A percentile compares a stretch with the other conserved stretches of the same genome.
Evolutionary conservation across 179 eudicot genomes (phyloP).

Genomic region (Amaranthus tricolor): DNA sequence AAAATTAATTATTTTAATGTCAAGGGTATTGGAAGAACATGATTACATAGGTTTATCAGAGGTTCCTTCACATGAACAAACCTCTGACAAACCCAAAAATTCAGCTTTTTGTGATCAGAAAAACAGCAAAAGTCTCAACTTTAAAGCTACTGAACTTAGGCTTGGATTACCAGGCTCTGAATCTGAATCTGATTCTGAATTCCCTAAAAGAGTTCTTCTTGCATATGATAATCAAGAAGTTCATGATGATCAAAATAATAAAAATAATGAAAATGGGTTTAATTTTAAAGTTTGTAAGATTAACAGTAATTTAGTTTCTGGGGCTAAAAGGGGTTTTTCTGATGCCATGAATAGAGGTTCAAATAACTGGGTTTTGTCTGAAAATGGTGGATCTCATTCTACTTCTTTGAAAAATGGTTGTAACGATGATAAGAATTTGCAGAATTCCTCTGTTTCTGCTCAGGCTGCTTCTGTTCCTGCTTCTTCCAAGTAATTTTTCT

Average conservation of each 20-base stretch:
- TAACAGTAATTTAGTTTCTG: slow-evolving; percentile 19
- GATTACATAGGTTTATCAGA: slow-evolving; percentile 34
- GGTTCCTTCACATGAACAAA: slow-evolving; percentile 16
- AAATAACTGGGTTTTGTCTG: slow-evolving; percentile 27
- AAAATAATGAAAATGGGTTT: neutral
- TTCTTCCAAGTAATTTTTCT: slow-evolving; percentile 28
- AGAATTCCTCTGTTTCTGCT: slow-evolving; percentile 28
- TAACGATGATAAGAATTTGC: slow-evolving; percentile 20
- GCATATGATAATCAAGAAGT: slow-evolving; percentile 17
- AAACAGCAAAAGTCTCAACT: slow-evolving; percentile 37
- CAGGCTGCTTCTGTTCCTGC: slow-evolving; percentile 18
- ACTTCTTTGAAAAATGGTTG: slow-evolving; percentile 7
- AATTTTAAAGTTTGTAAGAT: slow-evolving; percentile 16
- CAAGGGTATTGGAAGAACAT: slow-evolving; percentile 26
- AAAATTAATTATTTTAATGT: slow-evolving; percentile 14
- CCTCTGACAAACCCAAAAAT: slow-evolving; percentile 19
- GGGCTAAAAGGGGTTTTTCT: slow-evolving; percentile 36
- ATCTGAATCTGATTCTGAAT: too few relatives aligned
- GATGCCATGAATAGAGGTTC: slow-evolving; percentile 30
- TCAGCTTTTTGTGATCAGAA: slow-evolving; percentile 15
- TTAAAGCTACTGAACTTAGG: slow-evolving; percentile 75
- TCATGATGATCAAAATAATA: slow-evolving; percentile 2
- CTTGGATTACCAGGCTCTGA: slow-evolving; percentile 76
- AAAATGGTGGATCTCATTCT: slow-evolving; percentile 24
- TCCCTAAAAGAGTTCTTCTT: slow-evolving; percentile 34